Percentiles rank a stretch among this genome's conserved stretches.
Conservation (phyloP, 768 basidiomycete genomes). For the Cantharellus anzutake region DNA sequence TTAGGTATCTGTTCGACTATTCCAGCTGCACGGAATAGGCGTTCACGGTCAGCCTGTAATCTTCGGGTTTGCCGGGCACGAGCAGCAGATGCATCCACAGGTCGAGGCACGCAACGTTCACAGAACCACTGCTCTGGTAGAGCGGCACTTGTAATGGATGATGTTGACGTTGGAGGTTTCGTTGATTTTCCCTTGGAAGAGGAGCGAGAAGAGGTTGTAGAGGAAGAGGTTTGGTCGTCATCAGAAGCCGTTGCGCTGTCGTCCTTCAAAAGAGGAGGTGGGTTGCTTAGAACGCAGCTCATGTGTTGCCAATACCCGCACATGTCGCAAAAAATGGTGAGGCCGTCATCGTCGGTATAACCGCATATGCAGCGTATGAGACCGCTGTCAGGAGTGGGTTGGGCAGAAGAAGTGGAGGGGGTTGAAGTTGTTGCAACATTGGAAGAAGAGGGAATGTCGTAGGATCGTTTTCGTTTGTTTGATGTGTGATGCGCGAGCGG, state of each 20-base stretch:
- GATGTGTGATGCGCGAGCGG: too few species aligned
- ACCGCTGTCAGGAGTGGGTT: conserved; percentile 5
- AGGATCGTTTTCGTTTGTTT: not conserved
- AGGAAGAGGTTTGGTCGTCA: not conserved
- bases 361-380: conserved; percentile 24
- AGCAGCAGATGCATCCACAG: not conserved
- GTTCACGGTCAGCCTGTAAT: not conserved
- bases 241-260: not conserved
- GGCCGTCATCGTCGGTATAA: conserved; percentile 24
- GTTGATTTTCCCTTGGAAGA: not conserved
- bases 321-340: conserved; percentile 26
- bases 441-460: not conserved
- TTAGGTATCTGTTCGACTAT: not conserved
- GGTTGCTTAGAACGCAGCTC: conserved; percentile 20
- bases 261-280: not conserved
- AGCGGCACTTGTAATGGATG: not conserved
- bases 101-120: conserved; percentile 18
- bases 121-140: conserved; percentile 21
- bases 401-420: not conserved
- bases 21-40: not conserved
- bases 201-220: conserved; percentile 1
- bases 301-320: conserved; percentile 28
- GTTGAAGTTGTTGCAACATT: not conserved
- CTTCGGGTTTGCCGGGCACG: not conserved
- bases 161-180: not conserved